Percentiles rank a stretch among this genome's conserved stretches.
Conservation (phyloP, 306 rosid species). For the Purshia tridentata region DNA sequence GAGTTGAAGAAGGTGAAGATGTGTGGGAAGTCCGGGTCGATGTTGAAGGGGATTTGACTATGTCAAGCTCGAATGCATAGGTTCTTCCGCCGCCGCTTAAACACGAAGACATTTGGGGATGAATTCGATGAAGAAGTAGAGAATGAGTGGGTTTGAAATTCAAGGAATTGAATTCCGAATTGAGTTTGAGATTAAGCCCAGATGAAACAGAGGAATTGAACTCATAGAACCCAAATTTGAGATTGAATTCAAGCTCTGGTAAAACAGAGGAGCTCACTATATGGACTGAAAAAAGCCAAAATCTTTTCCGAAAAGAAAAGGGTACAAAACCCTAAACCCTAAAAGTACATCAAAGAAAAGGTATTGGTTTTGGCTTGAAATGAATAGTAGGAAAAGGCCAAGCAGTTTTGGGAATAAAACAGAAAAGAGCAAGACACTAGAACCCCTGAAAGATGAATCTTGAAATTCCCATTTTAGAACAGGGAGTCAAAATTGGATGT, state of each 20-base stretch:
- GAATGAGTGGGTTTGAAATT: not conserved
- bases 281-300: not conserved
- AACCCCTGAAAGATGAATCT: not conserved
- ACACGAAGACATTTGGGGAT: constrained; percentile 70
- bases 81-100: constrained; percentile 73
- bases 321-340: constrained; percentile 75
- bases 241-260: not conserved
- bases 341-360: constrained; percentile 29
- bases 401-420: constrained; percentile 22
- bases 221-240: not conserved
- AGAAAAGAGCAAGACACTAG: constrained; percentile 14
- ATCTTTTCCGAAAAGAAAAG: not conserved
- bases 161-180: not conserved
- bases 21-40: constrained; percentile 58
- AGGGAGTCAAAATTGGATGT: not conserved
- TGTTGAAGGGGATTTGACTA: constrained; percentile 64
- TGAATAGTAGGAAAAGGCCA: constrained; percentile 28
- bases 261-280: not conserved
- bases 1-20: constrained; percentile 74
- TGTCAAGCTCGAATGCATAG: constrained; percentile 76
- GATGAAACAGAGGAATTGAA: not conserved
- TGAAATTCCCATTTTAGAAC: not conserved
- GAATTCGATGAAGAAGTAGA: not conserved
- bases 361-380: constrained; percentile 6
- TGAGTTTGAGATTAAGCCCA: not conserved